Percentiles rank a stretch among this genome's conserved stretches.
Conservation (phyloP, 768 basidiomycete species). For the Leccinellum luteum region DNA sequence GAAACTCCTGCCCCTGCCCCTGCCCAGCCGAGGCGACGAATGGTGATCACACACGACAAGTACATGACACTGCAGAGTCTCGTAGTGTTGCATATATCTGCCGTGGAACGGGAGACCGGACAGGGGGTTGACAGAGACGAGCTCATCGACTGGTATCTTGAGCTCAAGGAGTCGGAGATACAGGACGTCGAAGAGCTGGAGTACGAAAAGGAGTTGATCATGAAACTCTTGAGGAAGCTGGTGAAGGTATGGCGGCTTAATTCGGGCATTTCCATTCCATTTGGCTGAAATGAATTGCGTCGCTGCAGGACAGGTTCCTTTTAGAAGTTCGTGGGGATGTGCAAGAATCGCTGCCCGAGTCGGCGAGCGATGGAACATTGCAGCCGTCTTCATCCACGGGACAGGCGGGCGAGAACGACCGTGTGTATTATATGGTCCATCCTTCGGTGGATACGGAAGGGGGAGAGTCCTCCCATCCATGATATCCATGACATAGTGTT, state of each 20-base stretch:
- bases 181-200: constrained; percentile 85
- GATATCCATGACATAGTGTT: constrained; percentile 16
- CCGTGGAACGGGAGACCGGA: constrained; percentile 72
- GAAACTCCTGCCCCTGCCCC: constrained; percentile 34
- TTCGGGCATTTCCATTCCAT: neutral
- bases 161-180: constrained; percentile 80
- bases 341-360: constrained; percentile 68
- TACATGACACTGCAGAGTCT: constrained; percentile 89
- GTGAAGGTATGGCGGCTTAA: constrained; percentile 63
- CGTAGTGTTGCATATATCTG: constrained; percentile 77
- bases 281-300: neutral
- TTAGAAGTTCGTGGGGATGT: constrained; percentile 83
- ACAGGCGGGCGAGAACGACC: constrained; percentile 54
- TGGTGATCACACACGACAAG: constrained; percentile 95
- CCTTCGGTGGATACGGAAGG: constrained; percentile 77
- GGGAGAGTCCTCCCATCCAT: constrained; percentile 35
- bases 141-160: constrained; percentile 95
- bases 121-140: constrained; percentile 85
- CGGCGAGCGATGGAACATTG: constrained; percentile 54
- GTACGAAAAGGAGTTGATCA: constrained; percentile 85
- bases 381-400: constrained; percentile 48
- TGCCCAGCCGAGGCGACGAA: constrained; percentile 62
- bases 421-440: constrained; percentile 88
- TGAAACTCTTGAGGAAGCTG: constrained; percentile 84
- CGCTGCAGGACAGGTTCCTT: constrained; percentile 72